A percentile compares a stretch with the other conserved stretches of the same genome.
Evolutionary conservation across 2,329 filamentous ascomycete genomes (phyloP).

Genomic region (Penicillium oxalicum): DNA sequence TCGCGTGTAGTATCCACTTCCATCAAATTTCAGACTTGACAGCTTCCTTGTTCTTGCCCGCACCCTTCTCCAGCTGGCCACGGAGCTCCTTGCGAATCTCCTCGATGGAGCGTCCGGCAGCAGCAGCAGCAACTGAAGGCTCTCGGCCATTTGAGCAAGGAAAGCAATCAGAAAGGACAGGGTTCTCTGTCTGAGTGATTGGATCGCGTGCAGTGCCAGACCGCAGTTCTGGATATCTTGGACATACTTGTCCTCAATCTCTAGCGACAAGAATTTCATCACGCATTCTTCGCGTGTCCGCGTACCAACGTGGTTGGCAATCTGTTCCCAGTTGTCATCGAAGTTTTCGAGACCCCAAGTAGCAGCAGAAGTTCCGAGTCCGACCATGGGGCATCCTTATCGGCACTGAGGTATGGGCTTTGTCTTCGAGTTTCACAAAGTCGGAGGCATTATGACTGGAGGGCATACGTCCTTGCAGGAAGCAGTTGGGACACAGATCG

Average conservation of each 20-base stretch:
- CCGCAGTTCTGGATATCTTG: conserved; percentile 67
- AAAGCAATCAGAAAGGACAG: conserved; percentile 91
- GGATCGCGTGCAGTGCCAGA: conserved; percentile 74
- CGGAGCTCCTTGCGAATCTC: conserved; percentile 76
- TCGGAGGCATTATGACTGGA: conserved; percentile 70
- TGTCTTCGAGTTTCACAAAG: conserved; percentile 85
- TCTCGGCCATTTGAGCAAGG: conserved; percentile 89
- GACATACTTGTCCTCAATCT: conserved; percentile 95
- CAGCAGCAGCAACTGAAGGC: conserved; percentile 81
- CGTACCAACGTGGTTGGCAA: conserved; percentile 86
- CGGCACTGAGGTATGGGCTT: conserved; percentile 69
- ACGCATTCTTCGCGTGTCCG: conserved; percentile 94
- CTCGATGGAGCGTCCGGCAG: conserved; percentile 79
- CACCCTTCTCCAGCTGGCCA: conserved; percentile 65
- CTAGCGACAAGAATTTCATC: conserved; percentile 88
- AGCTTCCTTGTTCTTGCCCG: conserved; percentile 44
- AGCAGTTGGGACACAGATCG: conserved; percentile 88
- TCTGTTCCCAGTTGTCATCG: conserved; percentile 91
- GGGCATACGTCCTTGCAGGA: conserved; percentile 76
- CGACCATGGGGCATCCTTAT: conserved; percentile 83
- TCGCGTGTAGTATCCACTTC: conserved; percentile 47
- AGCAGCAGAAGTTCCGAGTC: conserved; percentile 85
- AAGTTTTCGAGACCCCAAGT: conserved; percentile 82
- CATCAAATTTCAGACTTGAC: conserved; percentile 55
- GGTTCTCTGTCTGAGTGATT: conserved; percentile 89